Evolutionary conservation across 306 rosid species (phyloP).

Genomic region (Trifolium fragiferum): DNA sequence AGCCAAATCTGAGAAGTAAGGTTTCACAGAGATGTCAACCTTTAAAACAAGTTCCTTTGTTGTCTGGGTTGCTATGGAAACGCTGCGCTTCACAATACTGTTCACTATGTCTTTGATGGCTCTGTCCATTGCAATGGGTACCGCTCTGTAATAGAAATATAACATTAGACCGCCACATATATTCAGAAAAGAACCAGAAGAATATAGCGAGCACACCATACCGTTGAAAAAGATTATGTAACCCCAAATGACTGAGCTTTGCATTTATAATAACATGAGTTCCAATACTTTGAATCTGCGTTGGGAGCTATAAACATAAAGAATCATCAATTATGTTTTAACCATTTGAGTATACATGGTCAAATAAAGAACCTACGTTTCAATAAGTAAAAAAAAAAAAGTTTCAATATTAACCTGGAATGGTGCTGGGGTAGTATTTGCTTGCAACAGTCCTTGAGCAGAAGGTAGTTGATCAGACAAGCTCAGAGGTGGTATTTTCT

Average conservation of each 20-base stretch:
- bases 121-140: slow-evolving; percentile 94
- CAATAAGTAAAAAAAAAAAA: too few species aligned
- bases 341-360: background rate
- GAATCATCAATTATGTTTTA: slow-evolving; percentile 25
- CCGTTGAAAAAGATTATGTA: slow-evolving; percentile 95
- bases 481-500: slow-evolving; percentile 71
- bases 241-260: slow-evolving; percentile 71
- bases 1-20: slow-evolving; percentile 3
- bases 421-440: slow-evolving; percentile 68
- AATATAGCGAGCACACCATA: slow-evolving; percentile 42
- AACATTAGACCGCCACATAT: slow-evolving; percentile 31
- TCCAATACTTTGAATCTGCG: slow-evolving; percentile 80
- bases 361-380: slow-evolving; percentile 1
- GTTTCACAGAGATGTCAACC: slow-evolving; percentile 54
- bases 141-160: slow-evolving; percentile 58
- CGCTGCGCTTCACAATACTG: slow-evolving; percentile 93
- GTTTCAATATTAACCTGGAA: slow-evolving; percentile 60
- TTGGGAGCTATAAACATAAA: slow-evolving; percentile 62
- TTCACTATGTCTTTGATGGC: slow-evolving; percentile 91
- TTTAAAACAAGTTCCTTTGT: slow-evolving; percentile 97
- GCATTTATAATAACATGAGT: slow-evolving; percentile 85
- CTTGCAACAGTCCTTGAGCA: slow-evolving; percentile 82
- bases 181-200: slow-evolving; percentile 32
- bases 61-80: slow-evolving; percentile 97
- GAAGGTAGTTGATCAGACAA: slow-evolving; percentile 84